Conservation (phyloP, 1,284 basidiomycete genomes). For the Puccinia triticina region DNA sequence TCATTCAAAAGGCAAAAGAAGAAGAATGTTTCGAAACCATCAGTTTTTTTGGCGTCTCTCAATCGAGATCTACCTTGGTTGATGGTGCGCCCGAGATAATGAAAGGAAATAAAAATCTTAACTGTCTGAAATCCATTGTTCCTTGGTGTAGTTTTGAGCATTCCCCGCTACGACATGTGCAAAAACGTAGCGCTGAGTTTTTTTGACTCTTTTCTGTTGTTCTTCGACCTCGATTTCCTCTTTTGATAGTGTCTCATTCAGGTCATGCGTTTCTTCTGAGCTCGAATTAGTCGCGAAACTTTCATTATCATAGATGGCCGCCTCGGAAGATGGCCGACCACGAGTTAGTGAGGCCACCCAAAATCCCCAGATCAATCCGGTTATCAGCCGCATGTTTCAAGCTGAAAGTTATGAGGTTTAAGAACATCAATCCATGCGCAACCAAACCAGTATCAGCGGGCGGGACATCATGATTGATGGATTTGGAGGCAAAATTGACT, state of each 20-base stretch:
- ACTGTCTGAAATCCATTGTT: slow-evolving; percentile 48
- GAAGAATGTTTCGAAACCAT: background rate
- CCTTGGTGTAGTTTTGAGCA: slow-evolving; percentile 29
- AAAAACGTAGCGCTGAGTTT: slow-evolving; percentile 37
- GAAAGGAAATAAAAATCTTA: background rate
- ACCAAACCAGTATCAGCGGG: background rate
- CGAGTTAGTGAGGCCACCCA: background rate
- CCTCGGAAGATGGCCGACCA: background rate
- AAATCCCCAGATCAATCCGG: slow-evolving; percentile 1
- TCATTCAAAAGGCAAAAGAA: slow-evolving; percentile 4
- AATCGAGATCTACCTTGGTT: background rate
- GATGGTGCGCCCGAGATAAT: background rate
- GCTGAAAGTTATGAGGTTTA: background rate
- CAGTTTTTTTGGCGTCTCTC: background rate
- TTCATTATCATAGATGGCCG: background rate
- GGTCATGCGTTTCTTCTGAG: background rate
- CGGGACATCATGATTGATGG: background rate
- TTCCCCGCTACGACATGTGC: slow-evolving; percentile 47
- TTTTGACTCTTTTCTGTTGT: background rate
- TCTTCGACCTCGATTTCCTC: background rate
- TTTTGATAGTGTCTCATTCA: background rate
- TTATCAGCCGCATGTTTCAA: background rate
- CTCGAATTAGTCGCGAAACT: background rate
- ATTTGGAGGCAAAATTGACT: background rate
- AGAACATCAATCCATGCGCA: background rate